Evolutionary conservation across 768 basidiomycete species (phyloP).

Genomic region (Podaxis pistillaris): DNA sequence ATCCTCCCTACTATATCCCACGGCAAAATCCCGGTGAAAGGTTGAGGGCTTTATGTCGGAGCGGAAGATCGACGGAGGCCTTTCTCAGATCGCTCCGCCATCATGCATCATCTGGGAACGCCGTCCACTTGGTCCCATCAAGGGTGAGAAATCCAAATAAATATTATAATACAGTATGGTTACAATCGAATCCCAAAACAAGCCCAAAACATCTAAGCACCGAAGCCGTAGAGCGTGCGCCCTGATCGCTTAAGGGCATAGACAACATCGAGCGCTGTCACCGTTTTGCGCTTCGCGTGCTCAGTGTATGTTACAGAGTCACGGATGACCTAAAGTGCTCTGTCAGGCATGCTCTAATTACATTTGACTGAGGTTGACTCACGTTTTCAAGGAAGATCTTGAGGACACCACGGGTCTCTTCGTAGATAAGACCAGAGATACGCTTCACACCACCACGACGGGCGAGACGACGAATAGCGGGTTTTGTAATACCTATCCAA

Average conservation of each 20-base stretch:
- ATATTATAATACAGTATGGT: constrained; percentile 12
- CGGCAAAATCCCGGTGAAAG: constrained; percentile 37
- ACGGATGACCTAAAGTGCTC: constrained; percentile 70
- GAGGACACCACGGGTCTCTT: constrained; percentile 93
- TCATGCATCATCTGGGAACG: background rate
- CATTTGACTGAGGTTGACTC: constrained; percentile 25
- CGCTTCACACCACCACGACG: constrained; percentile 98
- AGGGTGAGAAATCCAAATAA: constrained; percentile 5
- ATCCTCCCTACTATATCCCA: constrained; percentile 26
- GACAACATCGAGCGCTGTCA: constrained; percentile 92
- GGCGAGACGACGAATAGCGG: constrained; percentile 92
- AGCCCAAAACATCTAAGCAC: constrained; percentile 52
- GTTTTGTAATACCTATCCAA: constrained; percentile 79
- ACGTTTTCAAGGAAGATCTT: constrained; percentile 93
- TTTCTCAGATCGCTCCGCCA: too few relatives aligned
- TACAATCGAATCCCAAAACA: constrained; percentile 16
- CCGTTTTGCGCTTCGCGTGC: constrained; percentile 94
- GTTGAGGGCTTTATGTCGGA: constrained; percentile 33
- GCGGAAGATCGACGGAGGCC: constrained; percentile 39
- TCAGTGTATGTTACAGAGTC: constrained; percentile 99
- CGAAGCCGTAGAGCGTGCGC: constrained; percentile 91
- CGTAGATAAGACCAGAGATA: constrained; percentile 92
- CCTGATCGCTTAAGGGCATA: constrained; percentile 85
- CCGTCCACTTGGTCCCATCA: background rate
- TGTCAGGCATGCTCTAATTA: constrained; percentile 29